These are phyloP conservation scores for Endotrypanum monterogeii DNA, from an alignment of 208 protist species.

Conservation along the genomic window DNA sequence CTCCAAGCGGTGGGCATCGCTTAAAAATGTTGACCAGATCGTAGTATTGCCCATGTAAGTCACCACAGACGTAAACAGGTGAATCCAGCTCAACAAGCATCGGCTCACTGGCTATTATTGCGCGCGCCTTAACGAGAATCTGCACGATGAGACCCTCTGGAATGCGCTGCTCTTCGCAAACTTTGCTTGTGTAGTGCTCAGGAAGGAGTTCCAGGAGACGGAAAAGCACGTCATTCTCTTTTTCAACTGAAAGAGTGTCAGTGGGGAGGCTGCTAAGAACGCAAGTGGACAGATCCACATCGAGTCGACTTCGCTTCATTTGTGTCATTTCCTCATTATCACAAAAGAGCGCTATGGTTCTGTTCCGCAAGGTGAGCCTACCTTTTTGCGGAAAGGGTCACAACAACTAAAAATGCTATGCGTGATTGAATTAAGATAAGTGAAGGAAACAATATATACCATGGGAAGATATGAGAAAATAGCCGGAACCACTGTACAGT, in stretches of 20 bases:
- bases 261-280: constrained; percentile 55
- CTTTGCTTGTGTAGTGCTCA: constrained; percentile 61
- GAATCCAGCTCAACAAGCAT: constrained; percentile 69
- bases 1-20: constrained; percentile 66
- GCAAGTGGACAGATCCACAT: constrained; percentile 50
- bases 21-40: constrained; percentile 97
- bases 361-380: neutral
- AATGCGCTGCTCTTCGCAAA: constrained; percentile 54
- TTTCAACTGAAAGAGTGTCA: constrained; percentile 64
- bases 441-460: neutral
- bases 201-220: constrained; percentile 75
- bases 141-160: constrained; percentile 66
- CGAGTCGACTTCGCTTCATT: constrained; percentile 17
- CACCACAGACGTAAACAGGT: constrained; percentile 97
- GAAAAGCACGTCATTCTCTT: constrained; percentile 74
- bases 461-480: neutral
- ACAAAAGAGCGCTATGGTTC: neutral
- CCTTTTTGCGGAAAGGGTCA: neutral
- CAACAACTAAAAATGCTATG: neutral
- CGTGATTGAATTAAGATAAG: neutral
- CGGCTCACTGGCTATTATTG: constrained; percentile 72
- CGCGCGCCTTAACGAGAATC: constrained; percentile 57
- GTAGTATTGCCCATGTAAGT: constrained; percentile 98
- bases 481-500: too few species aligned
- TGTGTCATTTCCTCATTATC: constrained; percentile 21